phyloP scores from a whole-genome alignment of 345 rosid genomes.

The Moricandia moricandioides region DNA sequence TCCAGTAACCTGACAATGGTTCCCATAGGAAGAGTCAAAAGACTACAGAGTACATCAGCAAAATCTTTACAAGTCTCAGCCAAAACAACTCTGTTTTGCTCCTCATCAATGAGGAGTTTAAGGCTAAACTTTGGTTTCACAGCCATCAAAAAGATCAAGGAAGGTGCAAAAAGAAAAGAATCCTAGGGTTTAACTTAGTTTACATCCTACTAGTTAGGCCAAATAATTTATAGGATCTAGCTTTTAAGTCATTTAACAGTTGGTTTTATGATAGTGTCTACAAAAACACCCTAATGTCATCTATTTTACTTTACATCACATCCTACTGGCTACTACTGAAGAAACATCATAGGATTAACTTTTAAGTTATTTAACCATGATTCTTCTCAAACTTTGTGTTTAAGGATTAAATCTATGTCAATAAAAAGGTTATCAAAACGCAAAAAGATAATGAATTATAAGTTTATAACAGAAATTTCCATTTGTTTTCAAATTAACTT shows the following conservation, averaged over 20 bases:
- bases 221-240: not conserved
- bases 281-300: not conserved
- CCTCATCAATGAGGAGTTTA: conserved; percentile 30
- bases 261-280: not conserved
- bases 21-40: conserved; percentile 31
- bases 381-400: not conserved
- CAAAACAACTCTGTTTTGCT: conserved; percentile 26
- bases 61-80: conserved; percentile 37
- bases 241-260: not conserved
- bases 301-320: not conserved
- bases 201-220: not conserved
- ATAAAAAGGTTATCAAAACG: not conserved
- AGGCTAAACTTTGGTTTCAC: conserved; percentile 5
- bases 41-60: conserved; percentile 29
- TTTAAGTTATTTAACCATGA: not conserved
- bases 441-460: not conserved
- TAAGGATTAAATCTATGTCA: not conserved
- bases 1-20: conserved; percentile 26
- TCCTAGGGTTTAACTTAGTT: not conserved
- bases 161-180: not conserved
- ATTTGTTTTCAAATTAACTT: not conserved
- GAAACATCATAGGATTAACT: not conserved
- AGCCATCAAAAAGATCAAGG: conserved; percentile 9
- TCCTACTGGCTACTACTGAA: not conserved
- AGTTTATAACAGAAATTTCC: not conserved